Base-by-base conservation (phyloP, 1,284 basidiomycete genomes). In the Xerocomus amazonicus region DNA sequence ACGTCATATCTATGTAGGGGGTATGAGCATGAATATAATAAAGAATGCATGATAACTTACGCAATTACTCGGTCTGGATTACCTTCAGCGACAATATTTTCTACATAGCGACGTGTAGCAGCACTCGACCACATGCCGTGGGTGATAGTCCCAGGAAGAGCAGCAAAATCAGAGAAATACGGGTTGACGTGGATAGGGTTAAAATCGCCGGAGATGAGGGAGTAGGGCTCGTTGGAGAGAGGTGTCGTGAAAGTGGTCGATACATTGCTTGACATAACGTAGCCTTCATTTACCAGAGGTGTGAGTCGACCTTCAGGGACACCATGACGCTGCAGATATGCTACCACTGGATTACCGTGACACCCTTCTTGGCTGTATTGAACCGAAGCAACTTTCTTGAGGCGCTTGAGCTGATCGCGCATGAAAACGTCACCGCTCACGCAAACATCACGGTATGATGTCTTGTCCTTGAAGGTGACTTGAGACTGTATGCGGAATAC, bases 101-200 rank as follows among this genome's bases (percentile, higher is more conserved):
- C 97, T 57, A 98, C 84, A 67, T 88, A 96, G 50, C 88, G 85
- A 61, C 96, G 83, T 29, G 94, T 96, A 19, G 94, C 94, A 42
- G 97, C 96, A 57, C 90, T 94, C 14, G 92, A 89, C 90, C 93
- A 97, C 76, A 99, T 85, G 48, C 96, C 96, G 66, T 99, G 96
- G 6, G 96, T 97, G 67, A 99, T 99, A 16, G 97, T 98, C 13
- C 91, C 90, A 28, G 95, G 96, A 19, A 99, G 84, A 17, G 87
- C 83, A 13, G 96, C 95, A 60, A 91, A 93, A 68, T 93, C 88
- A 27, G 96, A 84, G 76, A 99, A 98, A 78, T 98, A 98, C 0
- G 96, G 97, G 73, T 99, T 98, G 72, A 97, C 78, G 71, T 99
- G 97, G 59, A 99, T 97, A n/a, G 91, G 89, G 60, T 90, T 98